Evolutionary conservation across 23 red algal genomes (phyloP).

Genomic region (Agarophyton chilense): DNA sequence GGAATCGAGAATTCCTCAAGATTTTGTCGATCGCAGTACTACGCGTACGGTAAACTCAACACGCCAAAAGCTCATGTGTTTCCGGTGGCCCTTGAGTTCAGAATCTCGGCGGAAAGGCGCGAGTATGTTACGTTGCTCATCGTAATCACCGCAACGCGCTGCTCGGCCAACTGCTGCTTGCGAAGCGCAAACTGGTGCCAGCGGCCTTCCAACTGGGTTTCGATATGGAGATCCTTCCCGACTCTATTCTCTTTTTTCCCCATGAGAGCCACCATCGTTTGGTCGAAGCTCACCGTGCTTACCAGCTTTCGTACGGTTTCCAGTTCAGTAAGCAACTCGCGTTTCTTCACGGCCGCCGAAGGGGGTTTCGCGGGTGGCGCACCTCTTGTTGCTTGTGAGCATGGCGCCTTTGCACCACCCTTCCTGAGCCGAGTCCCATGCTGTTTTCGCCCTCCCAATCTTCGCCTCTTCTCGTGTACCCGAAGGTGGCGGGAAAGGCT

Average conservation of each 20-base stretch:
- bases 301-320: not conserved
- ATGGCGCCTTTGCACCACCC: not conserved
- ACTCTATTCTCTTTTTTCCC: not conserved
- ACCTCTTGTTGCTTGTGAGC: not conserved
- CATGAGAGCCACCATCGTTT: not conserved
- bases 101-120: too few relatives aligned
- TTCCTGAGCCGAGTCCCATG: not conserved
- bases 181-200: not conserved
- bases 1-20: too few relatives aligned
- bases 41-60: too few relatives aligned
- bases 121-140: too few relatives aligned
- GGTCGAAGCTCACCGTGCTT: not conserved
- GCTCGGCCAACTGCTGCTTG: not conserved
- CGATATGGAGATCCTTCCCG: not conserved
- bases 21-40: too few relatives aligned
- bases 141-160: too few relatives aligned
- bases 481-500: slow-evolving; percentile 42
- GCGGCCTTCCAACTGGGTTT: not conserved
- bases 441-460: not conserved
- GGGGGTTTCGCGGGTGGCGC: too few relatives aligned
- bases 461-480: slow-evolving; percentile 23
- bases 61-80: too few relatives aligned
- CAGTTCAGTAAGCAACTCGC: not conserved
- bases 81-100: too few relatives aligned
- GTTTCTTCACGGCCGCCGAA: not conserved